These are phyloP conservation scores for Arabis alpina DNA, from an alignment of 345 rosid species.

Conservation along the genomic window DNA sequence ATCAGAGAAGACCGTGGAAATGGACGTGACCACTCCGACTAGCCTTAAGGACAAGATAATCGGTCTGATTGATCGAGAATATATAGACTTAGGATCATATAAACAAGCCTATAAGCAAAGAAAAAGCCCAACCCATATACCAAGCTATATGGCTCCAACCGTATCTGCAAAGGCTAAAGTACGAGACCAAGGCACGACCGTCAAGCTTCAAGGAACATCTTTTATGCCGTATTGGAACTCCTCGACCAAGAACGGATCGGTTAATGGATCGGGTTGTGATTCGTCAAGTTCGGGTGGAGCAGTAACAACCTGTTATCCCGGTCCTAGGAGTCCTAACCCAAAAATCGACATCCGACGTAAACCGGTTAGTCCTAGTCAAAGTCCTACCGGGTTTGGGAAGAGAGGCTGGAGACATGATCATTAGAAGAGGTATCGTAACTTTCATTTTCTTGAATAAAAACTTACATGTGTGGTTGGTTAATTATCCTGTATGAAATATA, in stretches of 20 bases:
- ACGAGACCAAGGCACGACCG: constrained; percentile 48
- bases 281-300: constrained; percentile 77
- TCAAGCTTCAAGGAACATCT: constrained; percentile 51
- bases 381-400: constrained; percentile 44
- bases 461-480: constrained; percentile 20
- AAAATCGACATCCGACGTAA: constrained; percentile 40
- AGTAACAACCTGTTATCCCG: constrained; percentile 45
- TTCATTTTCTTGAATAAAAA: constrained; percentile 27
- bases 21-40: constrained; percentile 57
- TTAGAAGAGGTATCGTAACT: constrained; percentile 15
- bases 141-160: constrained; percentile 92
- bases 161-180: constrained; percentile 89
- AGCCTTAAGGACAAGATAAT: constrained; percentile 35
- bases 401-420: constrained; percentile 61
- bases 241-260: constrained; percentile 59
- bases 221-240: constrained; percentile 71
- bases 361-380: constrained; percentile 52
- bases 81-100: constrained; percentile 44
- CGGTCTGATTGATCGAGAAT: constrained; percentile 40
- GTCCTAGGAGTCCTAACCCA: constrained; percentile 68
- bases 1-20: constrained; percentile 87
- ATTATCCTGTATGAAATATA: constrained; percentile 12
- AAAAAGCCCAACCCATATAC: constrained; percentile 48
- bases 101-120: constrained; percentile 43
- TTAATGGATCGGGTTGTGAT: constrained; percentile 58